Evolutionary conservation across 352 stramenopile species (phyloP).

Genomic region (Phytopythium cucurbitacearum): DNA sequence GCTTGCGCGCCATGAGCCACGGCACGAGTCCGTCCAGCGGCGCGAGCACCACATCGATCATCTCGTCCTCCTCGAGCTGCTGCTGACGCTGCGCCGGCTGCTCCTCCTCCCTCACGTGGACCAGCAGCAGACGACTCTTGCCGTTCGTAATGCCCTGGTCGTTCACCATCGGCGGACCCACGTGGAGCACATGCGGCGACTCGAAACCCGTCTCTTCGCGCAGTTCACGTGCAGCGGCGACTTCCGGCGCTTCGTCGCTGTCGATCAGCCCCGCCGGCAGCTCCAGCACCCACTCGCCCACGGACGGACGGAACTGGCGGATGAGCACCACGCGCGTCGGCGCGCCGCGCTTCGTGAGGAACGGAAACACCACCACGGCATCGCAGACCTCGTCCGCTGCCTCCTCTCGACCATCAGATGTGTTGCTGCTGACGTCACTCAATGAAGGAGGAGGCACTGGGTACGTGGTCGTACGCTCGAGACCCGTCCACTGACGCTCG

Average conservation of each 20-base stretch:
- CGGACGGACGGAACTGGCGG: slow-evolving; percentile 88
- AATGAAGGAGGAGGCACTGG: slow-evolving; percentile 11
- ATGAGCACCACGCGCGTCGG: slow-evolving; percentile 70
- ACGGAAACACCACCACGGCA: slow-evolving; percentile 72
- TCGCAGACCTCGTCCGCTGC: slow-evolving; percentile 26
- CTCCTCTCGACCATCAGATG: not conserved
- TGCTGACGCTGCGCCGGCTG: slow-evolving; percentile 22
- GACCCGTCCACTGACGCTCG: slow-evolving; percentile 55
- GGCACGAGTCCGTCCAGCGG: slow-evolving; percentile 59
- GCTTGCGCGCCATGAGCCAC: slow-evolving; percentile 43
- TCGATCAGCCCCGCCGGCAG: slow-evolving; percentile 92
- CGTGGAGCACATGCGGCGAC: slow-evolving; percentile 57
- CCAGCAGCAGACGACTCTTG: slow-evolving; percentile 56
- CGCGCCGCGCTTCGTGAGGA: slow-evolving; percentile 31
- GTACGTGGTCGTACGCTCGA: slow-evolving; percentile 67
- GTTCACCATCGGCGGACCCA: slow-evolving; percentile 75
- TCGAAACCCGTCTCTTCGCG: slow-evolving; percentile 89
- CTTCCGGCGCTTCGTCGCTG: slow-evolving; percentile 58
- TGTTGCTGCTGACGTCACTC: not conserved
- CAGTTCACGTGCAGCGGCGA: slow-evolving; percentile 80
- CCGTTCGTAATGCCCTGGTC: slow-evolving; percentile 79
- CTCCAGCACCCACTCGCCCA: slow-evolving; percentile 86
- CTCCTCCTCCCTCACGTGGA: slow-evolving; percentile 50
- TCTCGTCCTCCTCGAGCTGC: slow-evolving; percentile 63
- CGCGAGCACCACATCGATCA: slow-evolving; percentile 61